Percentiles rank a stretch among this genome's conserved stretches.
Evolutionary conservation across 1,284 basidiomycete species (phyloP).

Genomic region (Tremellales sp.): DNA sequence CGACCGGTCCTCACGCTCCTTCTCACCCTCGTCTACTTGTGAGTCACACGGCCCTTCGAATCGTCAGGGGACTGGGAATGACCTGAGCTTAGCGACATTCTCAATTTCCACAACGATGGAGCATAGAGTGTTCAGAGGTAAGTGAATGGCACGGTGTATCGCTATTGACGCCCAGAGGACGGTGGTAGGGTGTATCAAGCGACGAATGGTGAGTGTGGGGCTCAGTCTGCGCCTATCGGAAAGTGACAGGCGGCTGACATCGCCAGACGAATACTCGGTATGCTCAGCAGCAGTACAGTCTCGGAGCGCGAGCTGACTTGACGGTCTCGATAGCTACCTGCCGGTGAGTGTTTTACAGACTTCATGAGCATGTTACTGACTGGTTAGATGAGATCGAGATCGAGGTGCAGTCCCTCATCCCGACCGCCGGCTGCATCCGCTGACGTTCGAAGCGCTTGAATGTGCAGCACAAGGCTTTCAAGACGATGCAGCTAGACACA

Average conservation of each 20-base stretch:
- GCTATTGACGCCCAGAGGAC: conserved; percentile 2
- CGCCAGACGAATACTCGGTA: conserved; percentile 5
- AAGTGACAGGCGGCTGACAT: neutral
- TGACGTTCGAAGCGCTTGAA: conserved; percentile 9
- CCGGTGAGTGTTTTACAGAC: conserved; percentile 3
- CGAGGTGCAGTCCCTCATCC: conserved; percentile 3
- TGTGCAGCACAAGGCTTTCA: conserved; percentile 11
- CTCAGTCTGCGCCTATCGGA: neutral
- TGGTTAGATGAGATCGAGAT: conserved; percentile 1
- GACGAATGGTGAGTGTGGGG: conserved; percentile 5
- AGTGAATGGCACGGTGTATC: neutral
- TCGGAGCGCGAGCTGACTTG: neutral
- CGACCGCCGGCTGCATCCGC: no score
- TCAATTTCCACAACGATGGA: conserved; percentile 9
- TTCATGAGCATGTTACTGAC: neutral
- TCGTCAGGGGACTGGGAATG: neutral
- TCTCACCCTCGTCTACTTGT: no score
- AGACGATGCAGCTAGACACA: conserved; percentile 7
- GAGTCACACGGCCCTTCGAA: no score
- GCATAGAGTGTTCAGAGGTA: neutral
- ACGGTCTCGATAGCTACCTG: conserved; percentile 2
- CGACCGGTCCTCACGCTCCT: no score
- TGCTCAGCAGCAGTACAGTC: neutral
- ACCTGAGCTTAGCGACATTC: conserved; percentile 2
- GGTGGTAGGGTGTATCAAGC: conserved; percentile 9